Percentiles rank a stretch among this genome's conserved stretches.
These are phyloP conservation scores for Colletotrichum echinochloae DNA, from an alignment of 2,329 filamentous ascomycete species.

Conservation along the genomic window DNA sequence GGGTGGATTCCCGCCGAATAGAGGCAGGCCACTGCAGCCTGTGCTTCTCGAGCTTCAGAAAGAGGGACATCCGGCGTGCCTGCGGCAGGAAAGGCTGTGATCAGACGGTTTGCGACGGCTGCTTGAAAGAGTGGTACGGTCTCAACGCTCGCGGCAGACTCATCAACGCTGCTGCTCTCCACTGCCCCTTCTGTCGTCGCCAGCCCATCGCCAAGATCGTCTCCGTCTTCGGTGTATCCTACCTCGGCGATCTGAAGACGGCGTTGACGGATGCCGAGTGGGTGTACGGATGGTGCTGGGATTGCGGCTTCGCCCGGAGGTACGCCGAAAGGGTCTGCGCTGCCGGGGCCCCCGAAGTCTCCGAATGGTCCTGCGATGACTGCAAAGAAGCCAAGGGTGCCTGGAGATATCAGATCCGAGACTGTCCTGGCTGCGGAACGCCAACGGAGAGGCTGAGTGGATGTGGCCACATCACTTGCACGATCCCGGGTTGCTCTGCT, in stretches of 20 bases:
- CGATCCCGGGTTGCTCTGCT: constrained; percentile 45
- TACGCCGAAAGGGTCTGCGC: constrained; percentile 59
- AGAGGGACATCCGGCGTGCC: constrained; percentile 53
- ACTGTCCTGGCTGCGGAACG: constrained; percentile 53
- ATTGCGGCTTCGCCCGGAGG: constrained; percentile 56
- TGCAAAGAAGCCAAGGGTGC: constrained; percentile 47
- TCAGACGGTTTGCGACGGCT: constrained; percentile 57
- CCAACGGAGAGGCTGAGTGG: constrained; percentile 53
- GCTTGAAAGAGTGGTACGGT: constrained; percentile 59
- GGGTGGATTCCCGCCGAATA: constrained; percentile 53
- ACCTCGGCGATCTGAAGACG: constrained; percentile 51
- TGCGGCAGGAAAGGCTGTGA: constrained; percentile 60
- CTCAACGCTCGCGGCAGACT: constrained; percentile 57
- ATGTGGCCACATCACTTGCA: constrained; percentile 55
- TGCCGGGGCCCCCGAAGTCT: constrained; percentile 53
- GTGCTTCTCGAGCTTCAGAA: constrained; percentile 56
- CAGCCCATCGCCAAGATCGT: constrained; percentile 54
- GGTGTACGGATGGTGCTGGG: constrained; percentile 62
- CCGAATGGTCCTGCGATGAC: constrained; percentile 56
- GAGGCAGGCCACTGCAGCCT: constrained; percentile 58
- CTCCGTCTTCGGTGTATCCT: constrained; percentile 52
- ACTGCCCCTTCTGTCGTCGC: constrained; percentile 63
- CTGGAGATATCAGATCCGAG: not conserved
- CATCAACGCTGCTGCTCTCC: constrained; percentile 61
- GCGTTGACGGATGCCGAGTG: constrained; percentile 57